Base-by-base conservation (phyloP, 768 basidiomycete species). In the Rhizopogon sp. region DNA sequence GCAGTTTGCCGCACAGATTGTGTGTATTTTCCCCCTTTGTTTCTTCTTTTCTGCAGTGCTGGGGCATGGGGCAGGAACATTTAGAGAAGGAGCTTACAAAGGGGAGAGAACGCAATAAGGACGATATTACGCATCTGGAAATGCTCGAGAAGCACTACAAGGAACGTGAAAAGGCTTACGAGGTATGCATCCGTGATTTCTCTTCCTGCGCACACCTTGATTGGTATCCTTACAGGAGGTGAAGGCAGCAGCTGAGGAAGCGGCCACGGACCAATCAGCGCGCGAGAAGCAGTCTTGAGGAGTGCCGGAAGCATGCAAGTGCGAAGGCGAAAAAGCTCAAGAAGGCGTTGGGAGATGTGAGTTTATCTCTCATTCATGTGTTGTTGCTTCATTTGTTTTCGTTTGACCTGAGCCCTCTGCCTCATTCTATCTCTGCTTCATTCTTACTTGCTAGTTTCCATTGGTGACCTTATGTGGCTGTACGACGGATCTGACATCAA, bases 271-370 rank as follows among this genome's bases (percentile, higher is more conserved):
- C 56, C 79, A 95, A 11, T 83, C 84, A n/a, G 74, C 77, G 20
- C 82, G 83, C 56, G 70, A 55, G 43, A 87, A 93, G 68, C 80
- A 87, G 85, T 42, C 73, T 94, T 2, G 80, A 86, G 55, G 96
- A 98, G 68, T 88, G 88, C 62, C 81, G 83, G 58, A 98, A 98
- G 70, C 91, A 95, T 59, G 78, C 88, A 1, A 79, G 76, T 25
- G 72, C 74, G 55, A 93, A 93, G 70, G 78, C 80, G 11, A 97
- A 96, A 80, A 98, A 98, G 69, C 67, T 94, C 51, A 91, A 87
- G 72, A 99, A 98, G 71, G 76, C 84, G 0, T 67, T 97, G 31
- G 76, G 80, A 16, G 94, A 97, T 7, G 94, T 94, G 49, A 53
- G 79, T 66, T 37, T 20, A 16, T 35, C 31, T 31, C 11, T 33